Conservation (phyloP, 2,329 filamentous ascomycete genomes). For the Paracoccidioides brasiliensis region DNA sequence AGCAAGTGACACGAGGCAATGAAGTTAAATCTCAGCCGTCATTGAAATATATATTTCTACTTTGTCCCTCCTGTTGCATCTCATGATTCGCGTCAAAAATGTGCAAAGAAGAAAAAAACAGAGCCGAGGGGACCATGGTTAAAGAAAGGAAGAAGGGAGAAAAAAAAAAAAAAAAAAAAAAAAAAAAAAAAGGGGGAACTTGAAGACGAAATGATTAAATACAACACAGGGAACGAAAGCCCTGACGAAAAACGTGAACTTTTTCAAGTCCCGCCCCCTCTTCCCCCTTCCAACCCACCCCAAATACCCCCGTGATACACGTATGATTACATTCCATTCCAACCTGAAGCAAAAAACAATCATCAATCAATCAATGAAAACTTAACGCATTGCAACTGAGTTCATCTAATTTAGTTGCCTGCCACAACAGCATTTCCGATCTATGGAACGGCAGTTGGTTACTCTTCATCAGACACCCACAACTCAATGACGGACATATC, state of each 20-base stretch:
- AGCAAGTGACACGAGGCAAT: too few relatives aligned
- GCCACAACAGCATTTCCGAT: constrained; percentile 4
- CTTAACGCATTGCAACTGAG: too few relatives aligned
- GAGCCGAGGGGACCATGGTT: neutral
- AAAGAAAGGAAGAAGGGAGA: neutral
- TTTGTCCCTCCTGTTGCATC: neutral
- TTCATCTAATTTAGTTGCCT: neutral
- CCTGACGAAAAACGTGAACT: too few relatives aligned
- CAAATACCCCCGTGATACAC: neutral
- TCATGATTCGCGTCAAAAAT: neutral
- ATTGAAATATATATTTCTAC: neutral
- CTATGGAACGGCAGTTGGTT: constrained; percentile 11
- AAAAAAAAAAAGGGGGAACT: neutral
- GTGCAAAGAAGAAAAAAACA: neutral
- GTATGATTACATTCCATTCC: neutral
- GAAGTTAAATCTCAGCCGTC: too few relatives aligned
- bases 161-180: neutral
- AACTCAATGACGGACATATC: constrained; percentile 32
- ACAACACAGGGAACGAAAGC: neutral
- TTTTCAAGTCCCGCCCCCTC: too few relatives aligned
- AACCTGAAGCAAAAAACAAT: neutral
- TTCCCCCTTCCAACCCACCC: too few relatives aligned
- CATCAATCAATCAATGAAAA: neutral
- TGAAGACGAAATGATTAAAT: neutral
- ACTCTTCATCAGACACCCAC: constrained; percentile 24